Evolutionary conservation across 2,329 filamentous ascomycete species (phyloP).

Genomic region (Myrmaecium sp.): DNA sequence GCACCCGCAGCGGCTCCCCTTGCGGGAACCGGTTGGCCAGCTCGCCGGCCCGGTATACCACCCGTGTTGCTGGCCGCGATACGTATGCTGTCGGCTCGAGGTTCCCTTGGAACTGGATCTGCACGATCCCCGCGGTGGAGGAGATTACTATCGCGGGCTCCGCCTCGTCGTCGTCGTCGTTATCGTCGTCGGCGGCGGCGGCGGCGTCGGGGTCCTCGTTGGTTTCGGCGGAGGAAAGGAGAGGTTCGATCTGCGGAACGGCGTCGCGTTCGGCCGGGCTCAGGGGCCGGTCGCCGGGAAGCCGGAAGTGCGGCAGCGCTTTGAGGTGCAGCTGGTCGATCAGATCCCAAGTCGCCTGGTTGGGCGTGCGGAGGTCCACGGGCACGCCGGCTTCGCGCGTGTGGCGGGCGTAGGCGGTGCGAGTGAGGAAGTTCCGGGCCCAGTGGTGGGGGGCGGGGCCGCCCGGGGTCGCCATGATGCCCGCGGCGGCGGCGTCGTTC

Average conservation of each 20-base stretch:
- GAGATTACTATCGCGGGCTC: constrained; percentile 8
- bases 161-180: constrained; percentile 9
- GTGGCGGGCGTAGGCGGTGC: constrained; percentile 7
- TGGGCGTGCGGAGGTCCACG: constrained; percentile 6
- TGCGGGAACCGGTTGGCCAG: constrained; percentile 18
- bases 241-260: constrained; percentile 2
- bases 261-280: constrained; percentile 5
- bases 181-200: too few species aligned
- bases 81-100: constrained; percentile 8
- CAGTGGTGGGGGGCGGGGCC: constrained; percentile 27
- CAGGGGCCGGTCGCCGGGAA: constrained; percentile 10
- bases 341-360: constrained; percentile 16
- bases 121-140: constrained; percentile 12
- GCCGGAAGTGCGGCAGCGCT: constrained; percentile 13
- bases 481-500: constrained; percentile 9
- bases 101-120: constrained; percentile 12
- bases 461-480: constrained; percentile 21
- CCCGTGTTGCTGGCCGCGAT: constrained; percentile 6
- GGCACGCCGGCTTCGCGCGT: constrained; percentile 3
- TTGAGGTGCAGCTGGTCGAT: constrained; percentile 14
- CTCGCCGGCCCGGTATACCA: constrained; percentile 10
- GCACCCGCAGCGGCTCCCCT: constrained; percentile 13
- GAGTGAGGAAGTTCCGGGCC: constrained; percentile 25
- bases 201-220: too few species aligned
- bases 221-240: too few species aligned